Base-by-base conservation (phyloP, 768 basidiomycete genomes). In the Rhodotorula paludigena region DNA sequence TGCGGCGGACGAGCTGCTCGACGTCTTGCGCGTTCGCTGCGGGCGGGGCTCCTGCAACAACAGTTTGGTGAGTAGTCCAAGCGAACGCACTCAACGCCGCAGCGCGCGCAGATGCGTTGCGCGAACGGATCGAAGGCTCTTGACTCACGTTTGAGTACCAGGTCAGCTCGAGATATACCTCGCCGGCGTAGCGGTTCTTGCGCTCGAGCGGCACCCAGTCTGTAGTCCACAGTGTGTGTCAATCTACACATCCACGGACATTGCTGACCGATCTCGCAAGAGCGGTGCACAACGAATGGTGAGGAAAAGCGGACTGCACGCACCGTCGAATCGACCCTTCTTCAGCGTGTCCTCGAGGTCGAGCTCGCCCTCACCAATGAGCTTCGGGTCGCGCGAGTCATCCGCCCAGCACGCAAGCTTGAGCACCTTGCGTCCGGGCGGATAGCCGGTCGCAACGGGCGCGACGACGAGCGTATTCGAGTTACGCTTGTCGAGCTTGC, bases 151-250 rank as follows among this genome's bases (percentile, higher is more conserved):
- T 68, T 8, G 90, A 84, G 78, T 85, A 97, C 80, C 86, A 97
- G 2, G 93, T 97, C 85, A 96, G 88, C 78, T 97, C 93, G 23
- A 96, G 82, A 76, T 89, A 96, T 16, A 94, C 71, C 60, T 96
- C 90, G 11, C 93, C 93, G 32, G 89, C 85, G 59, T 85, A 81
- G 14, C 85, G 83, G 5, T 85, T 86, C 79, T 93, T 97, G 80
- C 89, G 83, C 78, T 83, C 85, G 35, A 98, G 81, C 30, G 87
- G 87, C 77, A 94, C 92, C 96, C 93, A 98, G 78, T 97, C 96
- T 98, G 75, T 32, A 33, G 0, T 53, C 81, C 79, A 79, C 62
- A 25, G 45, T 20, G 23, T 11, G n/a, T 47, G 12, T n/a, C 25
- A 4, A 7, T n/a, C 10, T 8, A 23, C 3, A n/a, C 42, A 18